Percentiles rank a stretch among this genome's conserved stretches.
These are phyloP conservation scores for Verticillium tricorpus DNA, from an alignment of 2,329 filamentous ascomycete genomes.

Conservation along the genomic window DNA sequence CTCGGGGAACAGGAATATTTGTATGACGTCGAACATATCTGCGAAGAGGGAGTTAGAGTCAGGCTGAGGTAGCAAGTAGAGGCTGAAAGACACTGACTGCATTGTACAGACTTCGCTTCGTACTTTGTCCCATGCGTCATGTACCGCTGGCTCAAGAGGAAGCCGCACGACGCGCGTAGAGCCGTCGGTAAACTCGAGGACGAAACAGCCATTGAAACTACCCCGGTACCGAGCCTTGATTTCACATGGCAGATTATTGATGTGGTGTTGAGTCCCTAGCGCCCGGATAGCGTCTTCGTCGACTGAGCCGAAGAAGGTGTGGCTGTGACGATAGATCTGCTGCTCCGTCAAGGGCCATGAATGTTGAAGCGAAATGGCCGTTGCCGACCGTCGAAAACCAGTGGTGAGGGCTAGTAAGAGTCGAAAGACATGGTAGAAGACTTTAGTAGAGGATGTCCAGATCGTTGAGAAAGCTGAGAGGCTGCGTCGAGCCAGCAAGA, in stretches of 20 bases:
- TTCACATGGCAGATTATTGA: slow-evolving; percentile 5
- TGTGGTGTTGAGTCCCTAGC: slow-evolving; percentile 9
- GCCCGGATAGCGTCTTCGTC: slow-evolving; percentile 8
- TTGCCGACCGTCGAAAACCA: not conserved
- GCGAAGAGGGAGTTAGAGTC: not conserved
- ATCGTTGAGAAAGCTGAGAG: not conserved
- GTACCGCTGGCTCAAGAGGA: slow-evolving; percentile 11
- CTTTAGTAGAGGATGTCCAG: not conserved
- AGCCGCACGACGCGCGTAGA: slow-evolving; percentile 11
- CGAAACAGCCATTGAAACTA: slow-evolving; percentile 15
- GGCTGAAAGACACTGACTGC: slow-evolving; percentile 3
- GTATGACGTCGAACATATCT: slow-evolving; percentile 10
- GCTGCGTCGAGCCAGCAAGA: not conserved
- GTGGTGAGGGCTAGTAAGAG: not conserved
- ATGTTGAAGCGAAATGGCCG: not conserved
- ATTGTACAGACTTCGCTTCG: slow-evolving; percentile 14
- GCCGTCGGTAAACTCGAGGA: slow-evolving; percentile 7
- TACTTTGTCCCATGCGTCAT: slow-evolving; percentile 11
- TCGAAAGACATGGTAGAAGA: not conserved
- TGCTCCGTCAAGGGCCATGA: not conserved
- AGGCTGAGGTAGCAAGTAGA: not conserved
- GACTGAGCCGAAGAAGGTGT: slow-evolving; percentile 8
- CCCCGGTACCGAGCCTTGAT: slow-evolving; percentile 5
- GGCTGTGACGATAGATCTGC: not conserved
- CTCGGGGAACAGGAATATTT: slow-evolving; percentile 5